phyloP scores from a whole-genome alignment of 192 early-diverging fungal species.

The Obelidium mucronatum region DNA sequence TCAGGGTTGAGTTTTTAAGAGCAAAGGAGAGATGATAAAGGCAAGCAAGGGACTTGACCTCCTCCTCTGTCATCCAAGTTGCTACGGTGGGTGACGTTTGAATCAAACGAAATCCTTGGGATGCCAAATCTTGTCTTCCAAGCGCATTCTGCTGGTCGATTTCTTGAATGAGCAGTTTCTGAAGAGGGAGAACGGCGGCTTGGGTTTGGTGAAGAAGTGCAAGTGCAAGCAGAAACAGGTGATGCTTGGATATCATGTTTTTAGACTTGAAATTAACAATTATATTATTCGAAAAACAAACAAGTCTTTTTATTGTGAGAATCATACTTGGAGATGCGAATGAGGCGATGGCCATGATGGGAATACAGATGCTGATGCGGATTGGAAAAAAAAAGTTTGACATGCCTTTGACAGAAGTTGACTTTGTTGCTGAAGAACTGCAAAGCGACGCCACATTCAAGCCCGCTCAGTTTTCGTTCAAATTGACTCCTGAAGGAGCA shows the following conservation, averaged over 20 bases:
- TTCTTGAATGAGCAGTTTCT: slow-evolving; percentile 24
- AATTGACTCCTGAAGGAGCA: not conserved
- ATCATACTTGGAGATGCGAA: too few relatives aligned
- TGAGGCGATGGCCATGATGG: too few relatives aligned
- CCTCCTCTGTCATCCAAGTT: slow-evolving; percentile 43
- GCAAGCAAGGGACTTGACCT: not conserved
- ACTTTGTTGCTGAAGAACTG: not conserved
- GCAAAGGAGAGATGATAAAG: not conserved
- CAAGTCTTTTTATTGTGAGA: too few relatives aligned
- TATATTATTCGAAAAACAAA: too few relatives aligned
- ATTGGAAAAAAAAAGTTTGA: too few relatives aligned
- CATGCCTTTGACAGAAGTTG: too few relatives aligned
- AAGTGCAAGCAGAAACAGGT: too few relatives aligned
- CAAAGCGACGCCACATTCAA: not conserved
- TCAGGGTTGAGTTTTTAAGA: not conserved
- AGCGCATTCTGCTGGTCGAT: slow-evolving; percentile 13
- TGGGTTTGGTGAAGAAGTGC: too few relatives aligned
- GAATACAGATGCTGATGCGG: too few relatives aligned
- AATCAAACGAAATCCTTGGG: slow-evolving; percentile 46
- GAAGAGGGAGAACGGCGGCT: slow-evolving; percentile 23
- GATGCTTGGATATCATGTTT: too few relatives aligned
- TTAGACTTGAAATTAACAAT: too few relatives aligned
- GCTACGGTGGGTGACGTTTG: slow-evolving; percentile 25
- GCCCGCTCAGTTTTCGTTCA: not conserved
- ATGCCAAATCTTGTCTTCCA: not conserved